Percentiles rank a stretch among this genome's conserved stretches.
Conservation (phyloP, 257 asterid genomes). For the Ajuga chamaepitys region DNA sequence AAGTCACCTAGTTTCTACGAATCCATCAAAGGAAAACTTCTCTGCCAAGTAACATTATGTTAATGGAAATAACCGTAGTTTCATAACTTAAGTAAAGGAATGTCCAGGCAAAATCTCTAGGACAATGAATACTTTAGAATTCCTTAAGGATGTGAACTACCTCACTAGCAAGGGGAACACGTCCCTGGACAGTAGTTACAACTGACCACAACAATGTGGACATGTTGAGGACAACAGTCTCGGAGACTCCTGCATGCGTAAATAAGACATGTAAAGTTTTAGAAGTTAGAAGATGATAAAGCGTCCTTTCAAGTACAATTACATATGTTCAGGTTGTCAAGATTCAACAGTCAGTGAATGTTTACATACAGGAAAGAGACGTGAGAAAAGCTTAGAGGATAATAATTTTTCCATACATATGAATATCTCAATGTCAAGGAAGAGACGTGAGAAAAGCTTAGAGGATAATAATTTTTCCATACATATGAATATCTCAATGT, state of each 20-base stretch:
- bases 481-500: background rate
- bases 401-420: background rate
- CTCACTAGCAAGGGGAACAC: conserved; percentile 97
- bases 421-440: background rate
- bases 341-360: background rate
- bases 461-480: background rate
- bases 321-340: background rate
- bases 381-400: background rate
- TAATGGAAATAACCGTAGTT: background rate
- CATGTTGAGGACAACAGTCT: conserved; percentile 92
- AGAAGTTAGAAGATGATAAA: background rate
- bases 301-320: too few relatives aligned
- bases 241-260: conserved; percentile 73
- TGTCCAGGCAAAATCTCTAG: background rate
- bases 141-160: conserved; percentile 33
- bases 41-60: background rate
- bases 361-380: background rate
- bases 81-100: background rate
- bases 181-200: conserved; percentile 84
- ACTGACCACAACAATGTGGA: conserved; percentile 84
- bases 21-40: background rate
- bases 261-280: conserved; percentile 8
- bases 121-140: background rate
- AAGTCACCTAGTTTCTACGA: background rate
- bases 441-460: background rate